Base-by-base conservation (phyloP, 2,329 filamentous ascomycete species). In the Diplodia seriata region DNA sequence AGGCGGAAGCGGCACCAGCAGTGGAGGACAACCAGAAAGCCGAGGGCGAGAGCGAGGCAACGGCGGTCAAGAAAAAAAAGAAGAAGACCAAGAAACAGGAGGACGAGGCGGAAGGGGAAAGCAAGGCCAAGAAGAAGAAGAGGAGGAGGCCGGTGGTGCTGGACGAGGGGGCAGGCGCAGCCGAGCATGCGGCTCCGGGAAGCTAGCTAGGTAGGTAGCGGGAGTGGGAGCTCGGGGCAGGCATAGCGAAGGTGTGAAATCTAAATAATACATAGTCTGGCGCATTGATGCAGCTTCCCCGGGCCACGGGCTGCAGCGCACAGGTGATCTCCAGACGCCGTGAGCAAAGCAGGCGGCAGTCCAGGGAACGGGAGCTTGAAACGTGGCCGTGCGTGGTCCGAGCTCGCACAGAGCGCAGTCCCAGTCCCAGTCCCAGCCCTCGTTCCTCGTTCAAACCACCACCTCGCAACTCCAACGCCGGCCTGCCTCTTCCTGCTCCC, bases 81-180 rank as follows among this genome's bases (percentile, higher is more conserved):
- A 82, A 81, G 74, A 80, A 80, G 72, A 76, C 73, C 61, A 80
- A 76, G 64, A 67, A 69, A 49, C 36, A 36, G 59, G 57, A 67
- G 20, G 70, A 66, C 4, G 61, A 20, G 8, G 74, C 63, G 26
- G 74, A 71, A 15, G 70, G n/a, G 31, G 71, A 51, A 47, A 70
- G 55, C 9, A 64, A 68, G 73, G 70, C 63, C 70, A 81, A 80
- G 71, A 81, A 80, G 74, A 81, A 80, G 69, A 77, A 77, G 73
- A 81, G 80, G 74, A 77, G 76, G 71, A 71, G 78, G 70, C 73
- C 75, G 62, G 75, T 79, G 23, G 70, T 70, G 23, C 73, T 57
- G 4, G 51, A 57, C 18, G 18, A 38, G 36, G 36, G 38, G 36
- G 47, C 49, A 33, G 57, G 38, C 12, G 56, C 50, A 23, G 47